These are phyloP conservation scores for Halenospora varia DNA, from an alignment of 495 filamentous ascomycete genomes.

Conservation along the genomic window DNA sequence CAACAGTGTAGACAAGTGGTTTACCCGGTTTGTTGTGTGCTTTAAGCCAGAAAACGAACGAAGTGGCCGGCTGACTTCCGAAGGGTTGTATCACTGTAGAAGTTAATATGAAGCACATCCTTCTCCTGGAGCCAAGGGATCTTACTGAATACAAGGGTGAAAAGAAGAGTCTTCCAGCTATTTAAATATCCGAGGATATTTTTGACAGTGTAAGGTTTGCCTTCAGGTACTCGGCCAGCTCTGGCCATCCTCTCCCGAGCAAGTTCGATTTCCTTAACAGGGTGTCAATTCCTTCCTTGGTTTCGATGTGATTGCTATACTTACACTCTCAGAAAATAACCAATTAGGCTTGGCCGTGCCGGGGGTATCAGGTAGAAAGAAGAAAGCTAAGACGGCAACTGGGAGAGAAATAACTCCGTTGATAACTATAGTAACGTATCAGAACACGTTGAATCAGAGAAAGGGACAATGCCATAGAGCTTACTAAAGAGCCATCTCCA, in stretches of 20 bases:
- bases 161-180: constrained; percentile 18
- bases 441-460: constrained; percentile 15
- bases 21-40: constrained; percentile 17
- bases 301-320: background rate
- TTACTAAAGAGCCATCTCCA: constrained; percentile 42
- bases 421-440: constrained; percentile 27
- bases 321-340: constrained; percentile 18
- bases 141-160: constrained; percentile 18
- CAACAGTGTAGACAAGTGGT: constrained; percentile 7
- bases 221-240: constrained; percentile 14
- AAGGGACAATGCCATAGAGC: constrained; percentile 29
- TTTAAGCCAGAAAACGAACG: constrained; percentile 20
- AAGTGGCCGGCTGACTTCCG: constrained; percentile 6
- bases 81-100: constrained; percentile 17
- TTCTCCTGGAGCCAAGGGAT: too few relatives aligned
- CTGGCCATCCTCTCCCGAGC: constrained; percentile 14
- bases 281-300: constrained; percentile 1
- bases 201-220: constrained; percentile 13
- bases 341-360: constrained; percentile 24
- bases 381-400: constrained; percentile 26
- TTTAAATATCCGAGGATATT: constrained; percentile 8
- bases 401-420: constrained; percentile 28
- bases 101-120: background rate
- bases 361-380: constrained; percentile 29
- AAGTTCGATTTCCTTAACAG: constrained; percentile 12